Conservation (phyloP, 352 stramenopile genomes). For the Phytophthora kernoviae region DNA sequence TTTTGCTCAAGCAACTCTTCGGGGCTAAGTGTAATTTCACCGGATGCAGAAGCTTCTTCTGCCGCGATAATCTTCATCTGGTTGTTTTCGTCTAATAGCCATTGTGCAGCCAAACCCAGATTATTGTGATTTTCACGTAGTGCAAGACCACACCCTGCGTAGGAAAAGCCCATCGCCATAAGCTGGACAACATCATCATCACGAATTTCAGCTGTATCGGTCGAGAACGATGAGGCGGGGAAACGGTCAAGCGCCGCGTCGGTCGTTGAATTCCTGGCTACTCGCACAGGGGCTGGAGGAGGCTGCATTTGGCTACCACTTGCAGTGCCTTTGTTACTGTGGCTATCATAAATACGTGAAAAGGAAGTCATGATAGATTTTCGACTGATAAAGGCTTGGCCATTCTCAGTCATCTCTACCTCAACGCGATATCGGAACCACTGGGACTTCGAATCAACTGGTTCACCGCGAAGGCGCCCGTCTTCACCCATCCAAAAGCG, state of each 20-base stretch:
- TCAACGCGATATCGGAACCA: constrained; percentile 90
- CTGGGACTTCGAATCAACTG: constrained; percentile 83
- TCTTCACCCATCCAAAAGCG: constrained; percentile 97
- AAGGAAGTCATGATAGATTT: constrained; percentile 76
- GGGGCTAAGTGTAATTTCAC: constrained; percentile 56
- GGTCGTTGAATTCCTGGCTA: constrained; percentile 1
- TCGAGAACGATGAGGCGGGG: constrained; percentile 7
- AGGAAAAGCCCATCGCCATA: constrained; percentile 91
- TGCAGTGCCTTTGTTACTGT: constrained; percentile 26
- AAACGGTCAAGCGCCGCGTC: constrained; percentile 10
- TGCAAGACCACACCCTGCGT: constrained; percentile 72
- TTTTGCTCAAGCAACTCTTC: constrained; percentile 74
- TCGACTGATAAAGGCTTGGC: constrained; percentile 55
- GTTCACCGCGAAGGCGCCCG: constrained; percentile 94
- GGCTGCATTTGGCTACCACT: constrained; percentile 35
- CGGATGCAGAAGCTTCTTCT: constrained; percentile 56
- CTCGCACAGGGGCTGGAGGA: constrained; percentile 45
- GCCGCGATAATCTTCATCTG: constrained; percentile 69
- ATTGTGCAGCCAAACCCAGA: constrained; percentile 77
- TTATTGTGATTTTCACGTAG: constrained; percentile 73
- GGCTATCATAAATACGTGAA: constrained; percentile 47
- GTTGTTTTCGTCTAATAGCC: constrained; percentile 83
- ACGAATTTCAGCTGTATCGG: constrained; percentile 40
- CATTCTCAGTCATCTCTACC: constrained; percentile 55
- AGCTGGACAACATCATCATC: constrained; percentile 89